Evolutionary conservation across 2,329 filamentous ascomycete genomes (phyloP).

Genomic region (Diaporthe caulivora): DNA sequence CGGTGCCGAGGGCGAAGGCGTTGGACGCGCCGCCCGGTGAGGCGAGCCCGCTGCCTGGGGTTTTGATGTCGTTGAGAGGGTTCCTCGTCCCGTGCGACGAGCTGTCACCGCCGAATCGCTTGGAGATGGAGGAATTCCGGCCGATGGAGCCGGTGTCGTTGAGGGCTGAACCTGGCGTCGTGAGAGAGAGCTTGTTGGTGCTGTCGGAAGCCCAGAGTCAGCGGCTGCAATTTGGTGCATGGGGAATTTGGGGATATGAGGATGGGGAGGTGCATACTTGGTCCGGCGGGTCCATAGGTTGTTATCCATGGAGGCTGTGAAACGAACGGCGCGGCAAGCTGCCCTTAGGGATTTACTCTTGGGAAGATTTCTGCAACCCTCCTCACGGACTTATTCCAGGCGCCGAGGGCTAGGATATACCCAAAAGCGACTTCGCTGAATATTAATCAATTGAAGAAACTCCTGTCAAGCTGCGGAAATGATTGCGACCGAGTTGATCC

Average conservation of each 20-base stretch:
- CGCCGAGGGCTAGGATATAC: constrained; percentile 32
- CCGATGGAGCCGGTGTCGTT: constrained; percentile 60
- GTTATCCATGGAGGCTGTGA: constrained; percentile 67
- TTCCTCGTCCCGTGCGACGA: constrained; percentile 83
- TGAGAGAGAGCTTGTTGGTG: constrained; percentile 90
- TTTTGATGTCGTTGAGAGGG: constrained; percentile 82
- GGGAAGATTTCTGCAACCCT: constrained; percentile 14
- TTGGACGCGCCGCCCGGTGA: constrained; percentile 84
- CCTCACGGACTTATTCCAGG: constrained; percentile 35
- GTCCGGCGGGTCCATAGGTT: constrained; percentile 84
- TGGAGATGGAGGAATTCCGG: constrained; percentile 74
- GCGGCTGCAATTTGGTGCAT: constrained; percentile 9
- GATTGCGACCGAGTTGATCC: not conserved
- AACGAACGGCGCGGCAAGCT: constrained; percentile 39
- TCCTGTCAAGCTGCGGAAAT: constrained; percentile 9
- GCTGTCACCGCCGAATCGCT: constrained; percentile 80
- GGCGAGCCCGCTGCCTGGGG: constrained; percentile 75
- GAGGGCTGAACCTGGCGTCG: constrained; percentile 72
- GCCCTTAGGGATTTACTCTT: constrained; percentile 29
- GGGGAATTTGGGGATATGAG: constrained; percentile 6
- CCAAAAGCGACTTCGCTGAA: constrained; percentile 21
- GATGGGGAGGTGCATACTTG: constrained; percentile 70
- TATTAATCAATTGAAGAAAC: constrained; percentile 14
- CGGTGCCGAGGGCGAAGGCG: constrained; percentile 93
- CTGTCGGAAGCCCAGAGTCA: constrained; percentile 57